A percentile compares a stretch with the other conserved stretches of the same genome.
These are phyloP conservation scores for Purpureocillium takamizusanense DNA, from an alignment of 2,329 filamentous ascomycete species.

Conservation along the genomic window DNA sequence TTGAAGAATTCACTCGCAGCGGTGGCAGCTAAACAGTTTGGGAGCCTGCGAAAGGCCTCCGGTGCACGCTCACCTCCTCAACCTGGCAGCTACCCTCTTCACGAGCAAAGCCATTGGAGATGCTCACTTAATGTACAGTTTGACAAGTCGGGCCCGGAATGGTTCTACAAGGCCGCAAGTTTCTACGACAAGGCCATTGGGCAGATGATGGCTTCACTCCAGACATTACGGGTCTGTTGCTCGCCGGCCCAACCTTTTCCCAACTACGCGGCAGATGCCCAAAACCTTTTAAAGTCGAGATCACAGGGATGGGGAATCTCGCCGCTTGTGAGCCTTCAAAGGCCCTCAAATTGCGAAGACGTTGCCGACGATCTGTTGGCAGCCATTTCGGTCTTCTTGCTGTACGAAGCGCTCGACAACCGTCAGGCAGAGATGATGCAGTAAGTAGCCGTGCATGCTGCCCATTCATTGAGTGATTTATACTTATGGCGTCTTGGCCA, in stretches of 20 bases:
- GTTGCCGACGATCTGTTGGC: conserved; percentile 8
- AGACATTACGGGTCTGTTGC: conserved; percentile 5
- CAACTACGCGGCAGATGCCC: background rate
- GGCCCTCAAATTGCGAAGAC: conserved; percentile 1
- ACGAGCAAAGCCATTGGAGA: too few relatives aligned
- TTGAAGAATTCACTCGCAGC: conserved; percentile 9
- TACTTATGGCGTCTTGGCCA: too few relatives aligned
- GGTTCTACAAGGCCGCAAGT: conserved; percentile 12
- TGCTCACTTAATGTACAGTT: conserved; percentile 6
- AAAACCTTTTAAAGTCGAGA: background rate
- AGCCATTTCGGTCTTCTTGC: conserved; percentile 9
- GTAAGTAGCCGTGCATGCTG: background rate
- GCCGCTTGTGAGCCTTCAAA: conserved; percentile 1
- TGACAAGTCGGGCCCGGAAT: conserved; percentile 5
- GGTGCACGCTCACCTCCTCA: too few relatives aligned
- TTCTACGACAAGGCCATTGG: conserved; percentile 12
- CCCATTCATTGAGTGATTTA: background rate
- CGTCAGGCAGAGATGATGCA: conserved; percentile 8
- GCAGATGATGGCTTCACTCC: conserved; percentile 9
- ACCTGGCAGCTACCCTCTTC: too few relatives aligned
- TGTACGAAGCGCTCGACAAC: conserved; percentile 11
- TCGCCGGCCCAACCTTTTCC: background rate
- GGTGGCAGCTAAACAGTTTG: conserved; percentile 10
- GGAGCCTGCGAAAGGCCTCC: conserved; percentile 1
- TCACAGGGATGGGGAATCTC: background rate